Percentiles rank a stretch among this genome's conserved stretches.
Evolutionary conservation across 257 asterid genomes (phyloP).

Genomic region (Nyctanthes arbortristis): DNA sequence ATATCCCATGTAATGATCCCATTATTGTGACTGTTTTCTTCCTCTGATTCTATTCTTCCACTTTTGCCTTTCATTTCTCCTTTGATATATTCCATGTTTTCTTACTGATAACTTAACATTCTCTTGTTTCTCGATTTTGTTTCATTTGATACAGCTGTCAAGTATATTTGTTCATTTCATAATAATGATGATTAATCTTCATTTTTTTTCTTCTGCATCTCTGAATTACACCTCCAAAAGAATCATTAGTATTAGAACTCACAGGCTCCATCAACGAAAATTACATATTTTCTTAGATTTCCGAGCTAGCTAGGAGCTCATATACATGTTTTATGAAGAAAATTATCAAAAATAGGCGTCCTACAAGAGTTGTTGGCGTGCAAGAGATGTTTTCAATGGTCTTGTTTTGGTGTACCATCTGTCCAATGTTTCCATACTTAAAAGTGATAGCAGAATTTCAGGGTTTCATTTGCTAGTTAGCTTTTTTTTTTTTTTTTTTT

Average conservation of each 20-base stretch:
- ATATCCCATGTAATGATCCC: too few relatives aligned
- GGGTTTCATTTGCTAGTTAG: not conserved
- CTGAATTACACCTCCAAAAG: slow-evolving; percentile 63
- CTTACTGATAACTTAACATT: not conserved
- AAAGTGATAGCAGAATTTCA: too few relatives aligned
- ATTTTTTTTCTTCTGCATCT: not conserved
- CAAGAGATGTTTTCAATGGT: too few relatives aligned
- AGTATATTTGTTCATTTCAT: not conserved
- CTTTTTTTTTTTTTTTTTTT: too few relatives aligned
- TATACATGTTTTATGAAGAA: not conserved
- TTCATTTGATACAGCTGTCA: not conserved
- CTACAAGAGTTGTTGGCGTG: too few relatives aligned
- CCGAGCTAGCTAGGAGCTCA: slow-evolving; percentile 52
- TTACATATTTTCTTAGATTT: slow-evolving; percentile 74
- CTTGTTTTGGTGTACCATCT: too few relatives aligned
- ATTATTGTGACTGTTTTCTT: too few relatives aligned
- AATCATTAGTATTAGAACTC: slow-evolving; percentile 66
- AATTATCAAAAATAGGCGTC: not conserved
- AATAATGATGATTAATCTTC: not conserved
- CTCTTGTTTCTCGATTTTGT: not conserved
- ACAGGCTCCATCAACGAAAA: slow-evolving; percentile 75
- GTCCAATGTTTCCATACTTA: not conserved
- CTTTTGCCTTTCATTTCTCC: not conserved
- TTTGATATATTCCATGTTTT: not conserved
- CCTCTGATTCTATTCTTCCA: too few relatives aligned